A percentile compares a stretch with the other conserved stretches of the same genome.
Evolutionary conservation across 768 basidiomycete species (phyloP).

Genomic region (Phaffia tasmanica): DNA sequence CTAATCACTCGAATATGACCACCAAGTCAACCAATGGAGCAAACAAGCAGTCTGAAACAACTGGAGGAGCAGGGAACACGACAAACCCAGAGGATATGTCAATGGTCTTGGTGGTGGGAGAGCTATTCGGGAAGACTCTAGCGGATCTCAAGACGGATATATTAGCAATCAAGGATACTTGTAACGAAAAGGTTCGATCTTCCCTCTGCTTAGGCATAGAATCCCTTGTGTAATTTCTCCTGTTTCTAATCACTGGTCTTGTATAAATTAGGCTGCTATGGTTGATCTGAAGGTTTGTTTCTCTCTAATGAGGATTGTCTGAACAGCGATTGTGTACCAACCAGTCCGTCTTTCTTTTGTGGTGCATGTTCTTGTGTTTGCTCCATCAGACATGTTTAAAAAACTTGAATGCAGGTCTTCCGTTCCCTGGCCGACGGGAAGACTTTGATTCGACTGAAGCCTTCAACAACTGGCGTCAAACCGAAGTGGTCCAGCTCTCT

Average conservation of each 20-base stretch:
- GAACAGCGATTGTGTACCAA: too few species aligned
- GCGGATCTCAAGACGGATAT: constrained; percentile 61
- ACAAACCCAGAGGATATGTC: constrained; percentile 61
- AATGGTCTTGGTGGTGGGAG: constrained; percentile 56
- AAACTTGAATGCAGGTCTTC: constrained; percentile 69
- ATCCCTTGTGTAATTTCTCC: constrained; percentile 29
- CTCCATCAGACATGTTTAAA: constrained; percentile 66
- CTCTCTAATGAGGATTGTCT: not conserved
- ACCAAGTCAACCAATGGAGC: too few species aligned
- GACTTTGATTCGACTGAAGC: constrained; percentile 76
- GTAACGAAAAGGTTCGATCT: constrained; percentile 60
- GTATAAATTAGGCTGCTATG: constrained; percentile 55
- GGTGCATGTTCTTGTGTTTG: constrained; percentile 27
- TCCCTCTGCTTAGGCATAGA: constrained; percentile 22
- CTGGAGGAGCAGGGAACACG: too few species aligned
- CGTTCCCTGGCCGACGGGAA: constrained; percentile 73
- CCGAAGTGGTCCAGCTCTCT: constrained; percentile 72
- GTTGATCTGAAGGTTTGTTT: constrained; percentile 65
- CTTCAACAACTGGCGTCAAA: constrained; percentile 69
- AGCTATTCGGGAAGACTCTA: constrained; percentile 63
- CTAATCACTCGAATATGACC: too few species aligned
- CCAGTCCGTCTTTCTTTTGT: constrained; percentile 7
- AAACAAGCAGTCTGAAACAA: too few species aligned
- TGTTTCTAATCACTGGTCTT: too few species aligned
- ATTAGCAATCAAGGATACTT: constrained; percentile 51